These are phyloP conservation scores for Echites panduratus DNA, from an alignment of 257 asterid genomes.

Conservation along the genomic window DNA sequence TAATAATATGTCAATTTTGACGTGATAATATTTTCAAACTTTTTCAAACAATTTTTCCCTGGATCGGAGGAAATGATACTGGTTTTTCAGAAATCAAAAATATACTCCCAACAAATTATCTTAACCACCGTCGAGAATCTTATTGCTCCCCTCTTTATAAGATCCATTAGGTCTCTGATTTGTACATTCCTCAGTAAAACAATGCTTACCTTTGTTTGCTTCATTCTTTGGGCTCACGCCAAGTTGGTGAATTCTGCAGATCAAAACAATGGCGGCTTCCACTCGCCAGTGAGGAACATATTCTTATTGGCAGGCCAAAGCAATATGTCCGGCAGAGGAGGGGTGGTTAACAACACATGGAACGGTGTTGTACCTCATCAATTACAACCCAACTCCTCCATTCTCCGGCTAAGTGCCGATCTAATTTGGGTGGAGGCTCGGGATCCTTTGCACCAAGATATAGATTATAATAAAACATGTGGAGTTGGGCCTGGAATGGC, in stretches of 20 bases:
- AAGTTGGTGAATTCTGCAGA: conserved; percentile 17
- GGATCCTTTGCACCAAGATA: conserved; percentile 78
- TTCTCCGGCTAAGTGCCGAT: conserved; percentile 42
- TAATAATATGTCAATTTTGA: too few relatives aligned
- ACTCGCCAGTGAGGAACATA: conserved; percentile 28
- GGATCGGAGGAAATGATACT: too few relatives aligned
- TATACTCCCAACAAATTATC: neutral
- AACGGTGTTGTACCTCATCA: conserved; percentile 49
- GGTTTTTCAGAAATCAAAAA: too few relatives aligned
- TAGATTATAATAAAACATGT: conserved; percentile 45
- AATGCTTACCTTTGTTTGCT: conserved; percentile 40
- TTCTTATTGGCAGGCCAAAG: conserved; percentile 83
- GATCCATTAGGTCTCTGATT: neutral
- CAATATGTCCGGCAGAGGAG: conserved; percentile 93
- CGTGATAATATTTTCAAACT: too few relatives aligned
- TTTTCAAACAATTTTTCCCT: too few relatives aligned
- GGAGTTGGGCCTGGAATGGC: conserved; percentile 93
- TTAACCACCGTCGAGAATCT: neutral
- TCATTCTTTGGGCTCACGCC: conserved; percentile 34
- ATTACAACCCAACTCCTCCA: conserved; percentile 28
- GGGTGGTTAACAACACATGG: conserved; percentile 56
- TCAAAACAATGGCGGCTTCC: neutral
- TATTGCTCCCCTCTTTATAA: neutral
- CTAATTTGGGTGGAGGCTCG: conserved; percentile 52
- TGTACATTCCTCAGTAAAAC: neutral